These are phyloP conservation scores for Zychaea mexicana DNA, from an alignment of 371 early-diverging fungal species.

Conservation along the genomic window DNA sequence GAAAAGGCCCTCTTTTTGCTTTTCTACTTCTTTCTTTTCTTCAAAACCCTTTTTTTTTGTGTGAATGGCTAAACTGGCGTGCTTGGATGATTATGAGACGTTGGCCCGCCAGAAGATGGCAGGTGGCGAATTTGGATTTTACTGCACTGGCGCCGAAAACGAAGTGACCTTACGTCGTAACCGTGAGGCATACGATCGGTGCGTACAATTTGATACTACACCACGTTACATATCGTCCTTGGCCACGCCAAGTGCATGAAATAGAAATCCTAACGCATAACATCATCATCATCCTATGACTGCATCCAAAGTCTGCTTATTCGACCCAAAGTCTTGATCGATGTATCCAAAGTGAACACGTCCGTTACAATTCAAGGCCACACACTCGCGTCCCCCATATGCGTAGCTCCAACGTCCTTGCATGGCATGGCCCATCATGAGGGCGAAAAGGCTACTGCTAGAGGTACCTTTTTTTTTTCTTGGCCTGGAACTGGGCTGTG, in stretches of 20 bases:
- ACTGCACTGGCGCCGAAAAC: slow-evolving; percentile 79
- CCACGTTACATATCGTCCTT: too few relatives aligned
- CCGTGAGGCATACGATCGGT: slow-evolving; percentile 72
- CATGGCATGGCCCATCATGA: slow-evolving; percentile 77
- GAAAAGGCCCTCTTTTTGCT: too few relatives aligned
- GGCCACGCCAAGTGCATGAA: too few relatives aligned
- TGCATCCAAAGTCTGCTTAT: slow-evolving; percentile 55
- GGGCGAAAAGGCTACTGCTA: slow-evolving; percentile 65
- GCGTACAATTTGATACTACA: too few relatives aligned
- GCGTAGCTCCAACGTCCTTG: slow-evolving; percentile 63
- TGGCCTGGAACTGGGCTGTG: too few relatives aligned
- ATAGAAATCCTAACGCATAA: too few relatives aligned
- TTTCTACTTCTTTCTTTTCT: not conserved
- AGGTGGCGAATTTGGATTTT: slow-evolving; percentile 31
- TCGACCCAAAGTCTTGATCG: slow-evolving; percentile 74
- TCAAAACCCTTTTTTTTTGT: not conserved
- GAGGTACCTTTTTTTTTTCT: too few relatives aligned
- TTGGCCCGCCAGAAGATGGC: slow-evolving; percentile 12
- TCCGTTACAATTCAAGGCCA: slow-evolving; percentile 66
- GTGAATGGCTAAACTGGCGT: slow-evolving; percentile 8
- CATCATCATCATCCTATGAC: too few relatives aligned
- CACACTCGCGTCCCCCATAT: slow-evolving; percentile 49
- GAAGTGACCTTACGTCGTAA: slow-evolving; percentile 85
- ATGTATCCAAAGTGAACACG: slow-evolving; percentile 66
- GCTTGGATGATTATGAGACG: slow-evolving; percentile 18